phyloP scores from a whole-genome alignment of 495 filamentous ascomycete species.

The Aspergillus biplanus region DNA sequence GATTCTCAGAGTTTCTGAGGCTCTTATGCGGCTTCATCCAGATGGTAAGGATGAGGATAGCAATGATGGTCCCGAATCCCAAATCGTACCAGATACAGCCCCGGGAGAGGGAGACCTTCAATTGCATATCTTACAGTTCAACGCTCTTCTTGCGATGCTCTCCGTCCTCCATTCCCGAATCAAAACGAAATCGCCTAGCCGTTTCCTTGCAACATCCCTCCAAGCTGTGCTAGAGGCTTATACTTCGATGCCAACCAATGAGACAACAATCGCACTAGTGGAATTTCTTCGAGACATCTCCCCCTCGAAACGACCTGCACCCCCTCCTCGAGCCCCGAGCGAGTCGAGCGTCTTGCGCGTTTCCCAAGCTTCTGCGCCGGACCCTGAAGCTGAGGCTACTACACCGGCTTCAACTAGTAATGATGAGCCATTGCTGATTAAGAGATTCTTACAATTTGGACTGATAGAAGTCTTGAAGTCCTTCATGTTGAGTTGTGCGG shows the following conservation, averaged over 20 bases:
- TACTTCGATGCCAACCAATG: constrained; percentile 55
- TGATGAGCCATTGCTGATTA: constrained; percentile 63
- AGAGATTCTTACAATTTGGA: constrained; percentile 80
- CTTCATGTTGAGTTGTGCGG: constrained; percentile 63
- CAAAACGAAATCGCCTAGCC: constrained; percentile 86
- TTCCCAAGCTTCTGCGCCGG: constrained; percentile 64
- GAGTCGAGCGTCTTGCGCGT: constrained; percentile 45
- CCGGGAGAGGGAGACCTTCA: constrained; percentile 22
- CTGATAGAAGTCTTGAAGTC: constrained; percentile 82
- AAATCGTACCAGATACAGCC: not conserved
- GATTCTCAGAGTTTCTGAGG: constrained; percentile 83
- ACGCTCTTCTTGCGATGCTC: constrained; percentile 77
- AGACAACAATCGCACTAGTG: constrained; percentile 73
- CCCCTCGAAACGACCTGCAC: constrained; percentile 70
- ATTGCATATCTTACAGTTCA: constrained; percentile 61
- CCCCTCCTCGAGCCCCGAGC: constrained; percentile 70
- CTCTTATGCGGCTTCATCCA: constrained; percentile 61
- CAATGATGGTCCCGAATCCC: constrained; percentile 21
- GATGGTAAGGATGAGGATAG: constrained; percentile 57
- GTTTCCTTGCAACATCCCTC: constrained; percentile 89
- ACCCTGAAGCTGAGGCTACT: constrained; percentile 73
- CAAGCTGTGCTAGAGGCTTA: constrained; percentile 75
- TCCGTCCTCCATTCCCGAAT: constrained; percentile 85
- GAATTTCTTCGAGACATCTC: constrained; percentile 76
- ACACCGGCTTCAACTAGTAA: constrained; percentile 52